Evolutionary conservation across 495 filamentous ascomycete genomes (phyloP).

Genomic region (Cercophora scortea): DNA sequence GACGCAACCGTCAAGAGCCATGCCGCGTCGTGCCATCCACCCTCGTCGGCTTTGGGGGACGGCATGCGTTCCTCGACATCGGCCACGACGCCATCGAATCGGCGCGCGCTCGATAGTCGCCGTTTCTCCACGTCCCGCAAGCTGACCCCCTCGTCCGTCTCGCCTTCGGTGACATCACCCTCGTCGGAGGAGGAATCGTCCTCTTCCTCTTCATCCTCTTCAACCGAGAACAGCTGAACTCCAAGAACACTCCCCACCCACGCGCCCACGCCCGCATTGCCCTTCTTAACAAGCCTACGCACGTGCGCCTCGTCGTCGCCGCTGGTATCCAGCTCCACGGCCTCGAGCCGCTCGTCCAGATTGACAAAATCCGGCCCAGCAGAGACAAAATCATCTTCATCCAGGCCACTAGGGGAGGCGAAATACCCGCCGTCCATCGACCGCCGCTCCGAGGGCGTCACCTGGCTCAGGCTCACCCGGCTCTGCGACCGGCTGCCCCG

Average conservation of each 20-base stretch:
- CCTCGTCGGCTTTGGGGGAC: conserved; percentile 41
- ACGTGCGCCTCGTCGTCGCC: conserved; percentile 47
- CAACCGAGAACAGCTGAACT: conserved; percentile 69
- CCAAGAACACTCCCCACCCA: conserved; percentile 70
- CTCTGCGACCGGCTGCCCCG: conserved; percentile 38
- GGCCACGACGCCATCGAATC: conserved; percentile 8
- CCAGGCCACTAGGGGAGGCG: conserved; percentile 2
- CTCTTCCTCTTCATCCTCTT: conserved; percentile 49
- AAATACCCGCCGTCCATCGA: conserved; percentile 15
- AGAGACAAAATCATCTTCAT: conserved; percentile 21
- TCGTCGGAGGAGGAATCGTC: conserved; percentile 39
- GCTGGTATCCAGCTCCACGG: conserved; percentile 23
- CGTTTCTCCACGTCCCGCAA: conserved; percentile 6
- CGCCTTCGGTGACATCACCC: conserved; percentile 29
- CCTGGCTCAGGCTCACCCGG: conserved; percentile 30
- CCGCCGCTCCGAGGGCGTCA: conserved; percentile 26
- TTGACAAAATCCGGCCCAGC: conserved; percentile 56
- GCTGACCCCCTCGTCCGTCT: conserved; percentile 28
- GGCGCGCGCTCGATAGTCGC: not conserved
- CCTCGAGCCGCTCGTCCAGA: conserved; percentile 41
- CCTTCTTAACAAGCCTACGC: conserved; percentile 45
- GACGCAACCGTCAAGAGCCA: conserved; percentile 76
- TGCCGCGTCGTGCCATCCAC: conserved; percentile 74
- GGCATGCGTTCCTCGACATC: conserved; percentile 21
- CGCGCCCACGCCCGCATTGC: conserved; percentile 60